Percentiles rank a stretch among this genome's conserved stretches.
Conservation (phyloP, 2,329 filamentous ascomycete genomes). For the Neonectria faginata region DNA sequence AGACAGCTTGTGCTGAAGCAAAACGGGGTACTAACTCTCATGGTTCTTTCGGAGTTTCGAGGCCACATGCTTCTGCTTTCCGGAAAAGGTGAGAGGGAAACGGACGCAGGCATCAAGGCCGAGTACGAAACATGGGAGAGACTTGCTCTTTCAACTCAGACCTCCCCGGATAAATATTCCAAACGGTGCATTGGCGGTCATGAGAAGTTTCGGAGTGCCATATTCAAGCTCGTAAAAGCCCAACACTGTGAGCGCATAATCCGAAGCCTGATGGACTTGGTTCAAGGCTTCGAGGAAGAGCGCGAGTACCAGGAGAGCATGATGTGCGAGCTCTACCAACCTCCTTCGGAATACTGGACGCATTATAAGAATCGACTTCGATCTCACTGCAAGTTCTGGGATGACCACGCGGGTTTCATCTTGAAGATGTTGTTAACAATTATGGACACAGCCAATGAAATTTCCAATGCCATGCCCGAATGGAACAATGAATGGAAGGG, state of each 20-base stretch:
- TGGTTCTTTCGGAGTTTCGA: constrained; percentile 31
- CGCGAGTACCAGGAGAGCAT: constrained; percentile 35
- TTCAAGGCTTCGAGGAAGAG: constrained; percentile 31
- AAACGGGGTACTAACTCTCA: background rate
- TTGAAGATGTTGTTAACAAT: background rate
- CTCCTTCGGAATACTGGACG: constrained; percentile 28
- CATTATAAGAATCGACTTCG: constrained; percentile 22
- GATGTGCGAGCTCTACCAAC: constrained; percentile 41
- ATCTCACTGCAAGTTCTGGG: constrained; percentile 25
- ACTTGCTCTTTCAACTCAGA: background rate
- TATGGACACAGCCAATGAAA: background rate
- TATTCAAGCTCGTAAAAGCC: background rate
- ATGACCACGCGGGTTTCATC: constrained; percentile 8
- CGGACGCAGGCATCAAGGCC: background rate
- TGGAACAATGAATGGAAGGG: constrained; percentile 30
- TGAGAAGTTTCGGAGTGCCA: constrained; percentile 1
- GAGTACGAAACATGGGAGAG: background rate
- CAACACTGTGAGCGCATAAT: constrained; percentile 31
- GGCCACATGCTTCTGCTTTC: constrained; percentile 17
- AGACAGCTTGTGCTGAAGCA: background rate
- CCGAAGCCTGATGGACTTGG: constrained; percentile 34
- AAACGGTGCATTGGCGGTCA: background rate
- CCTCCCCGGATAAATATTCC: constrained; percentile 25
- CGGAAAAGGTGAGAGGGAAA: constrained; percentile 4
- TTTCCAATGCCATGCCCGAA: background rate